These are phyloP conservation scores for Bothriochloa decipiens DNA, from an alignment of 176 grass and related monocot species.

Conservation along the genomic window DNA sequence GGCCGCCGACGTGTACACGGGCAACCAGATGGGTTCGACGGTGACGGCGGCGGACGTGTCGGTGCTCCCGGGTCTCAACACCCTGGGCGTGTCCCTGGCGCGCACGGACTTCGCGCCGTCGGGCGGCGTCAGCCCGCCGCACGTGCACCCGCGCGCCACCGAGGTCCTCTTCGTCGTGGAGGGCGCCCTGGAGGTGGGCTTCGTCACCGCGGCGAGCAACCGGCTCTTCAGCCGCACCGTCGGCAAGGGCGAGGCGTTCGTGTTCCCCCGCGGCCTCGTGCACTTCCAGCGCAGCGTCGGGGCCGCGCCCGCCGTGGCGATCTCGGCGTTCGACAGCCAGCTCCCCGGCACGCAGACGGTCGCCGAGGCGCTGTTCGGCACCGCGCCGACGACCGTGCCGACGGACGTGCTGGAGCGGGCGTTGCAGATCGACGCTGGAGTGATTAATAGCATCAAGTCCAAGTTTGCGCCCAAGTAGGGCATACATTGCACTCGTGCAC, in stretches of 20 bases:
- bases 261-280: slow-evolving; percentile 66
- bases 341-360: slow-evolving; percentile 54
- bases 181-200: slow-evolving; percentile 71
- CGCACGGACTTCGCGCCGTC: slow-evolving; percentile 65
- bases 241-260: slow-evolving; percentile 55
- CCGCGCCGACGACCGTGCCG: slow-evolving; percentile 34
- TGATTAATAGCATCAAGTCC: slow-evolving; percentile 58
- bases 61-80: slow-evolving; percentile 69
- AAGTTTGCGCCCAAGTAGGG: slow-evolving; percentile 52
- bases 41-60: slow-evolving; percentile 57
- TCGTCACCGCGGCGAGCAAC: slow-evolving; percentile 32
- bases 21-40: slow-evolving; percentile 53
- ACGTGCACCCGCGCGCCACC: slow-evolving; percentile 70
- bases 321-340: slow-evolving; percentile 75
- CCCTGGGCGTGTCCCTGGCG: slow-evolving; percentile 69
- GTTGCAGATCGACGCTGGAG: slow-evolving; percentile 46
- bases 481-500: background rate
- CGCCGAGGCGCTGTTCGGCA: slow-evolving; percentile 49
- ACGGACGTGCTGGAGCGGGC: slow-evolving; percentile 59
- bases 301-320: slow-evolving; percentile 21
- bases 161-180: slow-evolving; percentile 69
- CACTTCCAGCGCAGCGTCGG: slow-evolving; percentile 72
- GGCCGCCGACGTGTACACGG: slow-evolving; percentile 46
- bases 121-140: slow-evolving; percentile 72
- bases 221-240: slow-evolving; percentile 45